Evolutionary conservation across 805 yeast genomes (phyloP), one percentile per base, ranked within the genome.

Genomic region (Candida awuae): DNA sequence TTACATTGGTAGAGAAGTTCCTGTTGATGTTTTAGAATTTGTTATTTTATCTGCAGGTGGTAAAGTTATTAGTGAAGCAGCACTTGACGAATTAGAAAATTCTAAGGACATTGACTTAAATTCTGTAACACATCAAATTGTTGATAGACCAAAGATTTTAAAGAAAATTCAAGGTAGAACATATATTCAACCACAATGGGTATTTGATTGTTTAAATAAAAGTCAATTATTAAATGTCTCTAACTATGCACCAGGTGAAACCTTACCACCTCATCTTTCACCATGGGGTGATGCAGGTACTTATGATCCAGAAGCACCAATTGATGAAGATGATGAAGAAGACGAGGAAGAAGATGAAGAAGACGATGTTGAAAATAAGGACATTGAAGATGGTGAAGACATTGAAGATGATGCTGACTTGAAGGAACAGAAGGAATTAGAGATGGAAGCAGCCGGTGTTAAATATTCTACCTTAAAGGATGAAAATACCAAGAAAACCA

Each of bases 221-320:
- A 73, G 76, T 35, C 68, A 73, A 43, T 68, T 92, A 44, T 68
- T 83, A 43, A 76, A 92, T 15, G 95, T 85, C 17, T 78, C 80
- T 39, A 71, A 70, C 39, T 92, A 92, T 57, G 83, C 94, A 32
- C 95, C 96, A 5, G 98, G 98, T 41, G 97, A 90, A 65, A 67
- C 85, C 4, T 70, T 92, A 48, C 98, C 98, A 32, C 97, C 98
- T 27, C 98, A 92, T 63, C 69, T 92, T 54, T 84, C 95, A 37
- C 98, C 98, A 68, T 92, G 98, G 97, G 97, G 97, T 51, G 98
- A 92, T 66, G 74, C 88, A 34, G 86, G 82, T 52, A 81, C 80
- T 39, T 92, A 92, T 65, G 77, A 90, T 62, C 97, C 98, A 53
- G 77, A 71, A 41, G 81, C 75, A 23, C 62, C 62, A 23, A 52